phyloP scores from a whole-genome alignment of 2,329 filamentous ascomycete genomes.

The Fusarium sp. region DNA sequence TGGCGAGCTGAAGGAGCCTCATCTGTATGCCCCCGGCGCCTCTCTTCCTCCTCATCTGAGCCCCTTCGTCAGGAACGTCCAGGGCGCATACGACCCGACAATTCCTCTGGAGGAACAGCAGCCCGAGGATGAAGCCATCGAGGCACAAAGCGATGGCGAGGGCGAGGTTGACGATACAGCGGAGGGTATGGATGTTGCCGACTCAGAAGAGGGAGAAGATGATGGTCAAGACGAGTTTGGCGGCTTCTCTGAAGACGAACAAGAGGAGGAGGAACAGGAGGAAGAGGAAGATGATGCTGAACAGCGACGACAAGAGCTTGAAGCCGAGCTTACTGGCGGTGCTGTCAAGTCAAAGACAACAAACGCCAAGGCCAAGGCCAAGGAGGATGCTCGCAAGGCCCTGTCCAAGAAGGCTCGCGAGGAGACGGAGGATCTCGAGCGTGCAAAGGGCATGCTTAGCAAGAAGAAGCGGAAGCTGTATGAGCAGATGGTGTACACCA shows the following conservation, averaged over 20 bases:
- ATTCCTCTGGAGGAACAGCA: conserved; percentile 88
- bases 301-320: conserved; percentile 87
- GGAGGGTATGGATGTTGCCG: conserved; percentile 62
- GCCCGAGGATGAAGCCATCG: conserved; percentile 83
- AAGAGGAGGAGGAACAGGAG: conserved; percentile 52
- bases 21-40: conserved; percentile 89
- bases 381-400: conserved; percentile 76
- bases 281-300: conserved; percentile 72
- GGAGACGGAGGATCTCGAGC: conserved; percentile 88
- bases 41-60: conserved; percentile 93
- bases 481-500: conserved; percentile 97
- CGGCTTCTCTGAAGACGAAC: conserved; percentile 63
- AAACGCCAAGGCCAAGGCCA: conserved; percentile 67
- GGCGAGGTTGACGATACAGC: conserved; percentile 58
- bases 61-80: conserved; percentile 89
- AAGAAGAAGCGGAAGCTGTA: conserved; percentile 97
- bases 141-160: conserved; percentile 69
- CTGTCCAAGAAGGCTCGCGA: conserved; percentile 76
- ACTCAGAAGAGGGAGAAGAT: conserved; percentile 59
- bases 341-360: conserved; percentile 61
- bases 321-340: conserved; percentile 86
- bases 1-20: conserved; percentile 84
- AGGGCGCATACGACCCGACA: conserved; percentile 92
- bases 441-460: conserved; percentile 97
- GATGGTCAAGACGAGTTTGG: conserved; percentile 59